Conservation (phyloP, 495 filamentous ascomycete species). For the Penicillium ochrochloron region DNA sequence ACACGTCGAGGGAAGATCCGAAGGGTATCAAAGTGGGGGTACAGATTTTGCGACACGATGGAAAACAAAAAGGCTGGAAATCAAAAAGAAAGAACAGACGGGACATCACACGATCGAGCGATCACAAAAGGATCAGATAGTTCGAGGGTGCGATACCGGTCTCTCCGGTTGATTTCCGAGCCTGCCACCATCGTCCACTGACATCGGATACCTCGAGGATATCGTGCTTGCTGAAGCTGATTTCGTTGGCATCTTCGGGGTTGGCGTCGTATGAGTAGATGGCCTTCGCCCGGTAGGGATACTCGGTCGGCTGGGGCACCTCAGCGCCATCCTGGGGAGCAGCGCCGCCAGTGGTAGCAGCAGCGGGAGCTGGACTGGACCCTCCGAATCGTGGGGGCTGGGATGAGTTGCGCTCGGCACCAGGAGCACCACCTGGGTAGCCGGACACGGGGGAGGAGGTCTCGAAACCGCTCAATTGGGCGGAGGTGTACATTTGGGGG, state of each 20-base stretch:
- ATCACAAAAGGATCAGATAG: constrained; percentile 94
- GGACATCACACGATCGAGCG: constrained; percentile 25
- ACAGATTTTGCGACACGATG: constrained; percentile 37
- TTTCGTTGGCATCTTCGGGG: constrained; percentile 97
- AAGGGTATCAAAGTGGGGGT: constrained; percentile 53
- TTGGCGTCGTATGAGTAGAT: constrained; percentile 99
- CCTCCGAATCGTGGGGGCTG: constrained; percentile 62
- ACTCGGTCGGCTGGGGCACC: constrained; percentile 83
- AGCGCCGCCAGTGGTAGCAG: constrained; percentile 11
- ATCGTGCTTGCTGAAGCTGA: constrained; percentile 95
- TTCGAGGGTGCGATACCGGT: constrained; percentile 98
- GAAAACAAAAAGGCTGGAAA: constrained; percentile 29
- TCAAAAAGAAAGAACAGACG: constrained; percentile 30
- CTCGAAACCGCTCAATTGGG: constrained; percentile 93
- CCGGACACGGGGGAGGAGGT: constrained; percentile 91
- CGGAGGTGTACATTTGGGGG: constrained; percentile 97
- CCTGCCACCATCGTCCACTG: constrained; percentile 98
- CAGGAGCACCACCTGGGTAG: constrained; percentile 66
- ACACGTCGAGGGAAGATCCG: constrained; percentile 48
- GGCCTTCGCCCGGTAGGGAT: constrained; percentile 95
- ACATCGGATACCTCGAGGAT: constrained; percentile 97
- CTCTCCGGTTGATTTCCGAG: constrained; percentile 90
- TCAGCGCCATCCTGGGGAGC: constrained; percentile 52
- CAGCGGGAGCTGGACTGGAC: constrained; percentile 36
- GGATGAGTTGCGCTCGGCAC: constrained; percentile 61